Conservation (phyloP, 306 rosid genomes). For the Hylodesmum podocarpum region DNA sequence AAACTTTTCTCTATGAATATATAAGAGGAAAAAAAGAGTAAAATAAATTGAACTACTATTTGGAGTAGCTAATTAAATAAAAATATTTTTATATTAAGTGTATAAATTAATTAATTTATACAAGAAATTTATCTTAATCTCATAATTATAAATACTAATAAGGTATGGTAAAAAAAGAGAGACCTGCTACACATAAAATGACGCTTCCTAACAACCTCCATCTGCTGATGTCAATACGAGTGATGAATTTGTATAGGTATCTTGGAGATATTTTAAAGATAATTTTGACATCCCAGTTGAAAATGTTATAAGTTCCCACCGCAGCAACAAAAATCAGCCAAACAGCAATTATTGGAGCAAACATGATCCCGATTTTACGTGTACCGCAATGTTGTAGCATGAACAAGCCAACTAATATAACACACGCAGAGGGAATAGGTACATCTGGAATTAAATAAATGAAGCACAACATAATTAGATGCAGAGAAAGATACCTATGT, state of each 20-base stretch:
- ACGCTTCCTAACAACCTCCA: constrained; percentile 75
- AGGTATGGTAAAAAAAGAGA: no score
- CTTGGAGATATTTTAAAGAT: constrained; percentile 55
- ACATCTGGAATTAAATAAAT: constrained; percentile 53
- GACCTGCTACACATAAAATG: constrained; percentile 71
- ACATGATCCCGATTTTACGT: constrained; percentile 68
- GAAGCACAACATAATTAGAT: not conserved
- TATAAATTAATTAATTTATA: no score
- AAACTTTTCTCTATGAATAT: no score
- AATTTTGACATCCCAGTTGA: constrained; percentile 54
- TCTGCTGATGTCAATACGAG: constrained; percentile 28
- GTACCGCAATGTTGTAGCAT: constrained; percentile 74
- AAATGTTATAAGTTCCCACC: constrained; percentile 57
- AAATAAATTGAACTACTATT: no score
- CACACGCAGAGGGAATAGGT: constrained; percentile 71
- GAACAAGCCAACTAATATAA: constrained; percentile 71
- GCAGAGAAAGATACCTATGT: not conserved
- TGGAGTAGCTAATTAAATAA: no score
- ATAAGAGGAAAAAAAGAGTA: no score
- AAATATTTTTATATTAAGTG: no score
- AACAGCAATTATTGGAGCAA: constrained; percentile 68
- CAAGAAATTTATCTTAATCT: no score
- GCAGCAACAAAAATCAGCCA: constrained; percentile 65
- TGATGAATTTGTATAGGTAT: constrained; percentile 60
- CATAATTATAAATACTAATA: not conserved